A percentile compares a stretch with the other conserved stretches of the same genome.
phyloP scores from a whole-genome alignment of 148 eudicot species.

The Pouteria glomerata region DNA sequence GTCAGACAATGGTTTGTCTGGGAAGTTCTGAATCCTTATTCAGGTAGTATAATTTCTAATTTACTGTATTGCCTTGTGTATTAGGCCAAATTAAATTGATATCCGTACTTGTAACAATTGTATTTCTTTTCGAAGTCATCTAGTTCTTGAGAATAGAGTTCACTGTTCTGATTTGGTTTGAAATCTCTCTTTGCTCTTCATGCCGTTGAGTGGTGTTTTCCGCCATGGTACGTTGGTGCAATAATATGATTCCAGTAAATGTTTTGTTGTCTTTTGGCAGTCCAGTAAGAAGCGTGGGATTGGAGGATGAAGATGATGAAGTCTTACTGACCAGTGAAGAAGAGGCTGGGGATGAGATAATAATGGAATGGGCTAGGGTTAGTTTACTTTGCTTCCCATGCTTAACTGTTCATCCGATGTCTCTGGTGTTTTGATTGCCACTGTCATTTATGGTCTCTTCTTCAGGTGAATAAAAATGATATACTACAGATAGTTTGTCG shows the following conservation, averaged over 20 bases:
- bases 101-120: background rate
- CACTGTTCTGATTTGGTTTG: no score
- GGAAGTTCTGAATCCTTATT: conserved; percentile 57
- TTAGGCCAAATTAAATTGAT: background rate
- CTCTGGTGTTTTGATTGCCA: conserved; percentile 7
- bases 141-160: no score
- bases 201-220: conserved; percentile 1
- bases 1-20: conserved; percentile 43
- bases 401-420: background rate
- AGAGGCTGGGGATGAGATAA: conserved; percentile 54
- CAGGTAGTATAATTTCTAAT: conserved; percentile 37
- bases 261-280: conserved; percentile 51
- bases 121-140: background rate
- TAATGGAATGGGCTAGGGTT: conserved; percentile 90
- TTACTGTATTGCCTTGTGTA: no score
- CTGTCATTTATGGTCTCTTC: conserved; percentile 13
- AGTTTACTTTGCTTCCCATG: conserved; percentile 23
- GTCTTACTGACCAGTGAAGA: conserved; percentile 39
- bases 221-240: no score
- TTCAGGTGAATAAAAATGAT: conserved; percentile 79
- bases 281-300: conserved; percentile 59
- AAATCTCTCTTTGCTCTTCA: background rate
- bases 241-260: no score
- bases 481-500: conserved; percentile 72
- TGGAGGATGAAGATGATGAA: conserved; percentile 69